These are phyloP conservation scores for Blastomyces parvus DNA, from an alignment of 2,329 filamentous ascomycete species.

Conservation along the genomic window DNA sequence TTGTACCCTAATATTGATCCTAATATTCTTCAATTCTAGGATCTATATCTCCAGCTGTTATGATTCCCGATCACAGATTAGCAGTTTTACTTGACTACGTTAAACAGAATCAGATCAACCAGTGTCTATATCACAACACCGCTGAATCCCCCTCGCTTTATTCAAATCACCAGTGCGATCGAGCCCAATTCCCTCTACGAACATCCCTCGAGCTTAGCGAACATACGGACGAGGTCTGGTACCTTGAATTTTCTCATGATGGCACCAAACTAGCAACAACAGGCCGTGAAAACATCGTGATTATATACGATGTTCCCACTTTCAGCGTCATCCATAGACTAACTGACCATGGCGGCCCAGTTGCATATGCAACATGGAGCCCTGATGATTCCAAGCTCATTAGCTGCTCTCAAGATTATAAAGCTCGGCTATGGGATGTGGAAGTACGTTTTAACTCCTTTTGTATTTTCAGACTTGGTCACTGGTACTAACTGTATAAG, in stretches of 20 bases:
- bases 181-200: conserved; percentile 66
- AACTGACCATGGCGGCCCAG: conserved; percentile 56
- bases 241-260: conserved; percentile 80
- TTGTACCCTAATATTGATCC: conserved; percentile 2
- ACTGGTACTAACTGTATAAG: conserved; percentile 11
- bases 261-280: conserved; percentile 74
- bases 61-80: conserved; percentile 88
- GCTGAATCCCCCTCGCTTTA: conserved; percentile 72
- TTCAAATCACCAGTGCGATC: conserved; percentile 75
- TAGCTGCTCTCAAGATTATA: conserved; percentile 67
- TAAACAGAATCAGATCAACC: conserved; percentile 71
- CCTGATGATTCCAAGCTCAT: conserved; percentile 81
- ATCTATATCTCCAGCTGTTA: conserved; percentile 89
- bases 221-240: conserved; percentile 81
- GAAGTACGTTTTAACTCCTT: conserved; percentile 42
- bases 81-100: conserved; percentile 72
- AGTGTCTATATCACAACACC: conserved; percentile 83
- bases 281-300: conserved; percentile 62
- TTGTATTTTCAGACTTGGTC: not conserved
- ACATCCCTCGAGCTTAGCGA: conserved; percentile 60
- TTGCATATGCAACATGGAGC: conserved; percentile 81
- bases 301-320: conserved; percentile 69
- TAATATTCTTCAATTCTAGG: conserved; percentile 39
- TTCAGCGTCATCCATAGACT: conserved; percentile 58
- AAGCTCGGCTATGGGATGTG: conserved; percentile 66